Evolutionary conservation across 306 rosid genomes (phyloP).

Genomic region (Trifolium fragiferum): DNA sequence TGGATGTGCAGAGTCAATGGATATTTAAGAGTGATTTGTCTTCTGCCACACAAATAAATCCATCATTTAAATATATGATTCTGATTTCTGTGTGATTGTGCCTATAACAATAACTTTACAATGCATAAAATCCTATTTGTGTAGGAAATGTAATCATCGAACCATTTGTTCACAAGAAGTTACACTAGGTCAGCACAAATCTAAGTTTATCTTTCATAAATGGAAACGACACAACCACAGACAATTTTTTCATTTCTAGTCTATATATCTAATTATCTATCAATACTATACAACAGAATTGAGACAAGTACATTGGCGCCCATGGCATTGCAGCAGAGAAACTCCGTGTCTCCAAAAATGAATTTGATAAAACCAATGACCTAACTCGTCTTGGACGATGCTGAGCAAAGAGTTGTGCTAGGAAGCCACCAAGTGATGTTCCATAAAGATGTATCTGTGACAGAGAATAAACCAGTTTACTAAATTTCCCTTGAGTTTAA

Average conservation of each 20-base stretch:
- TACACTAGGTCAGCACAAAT: conserved; percentile 12
- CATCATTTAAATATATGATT: conserved; percentile 28
- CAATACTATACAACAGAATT: conserved; percentile 40
- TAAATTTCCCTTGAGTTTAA: conserved; percentile 27
- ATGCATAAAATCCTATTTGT: background rate
- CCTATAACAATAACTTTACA: conserved; percentile 32
- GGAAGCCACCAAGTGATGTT: conserved; percentile 96
- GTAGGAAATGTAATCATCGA: conserved; percentile 22
- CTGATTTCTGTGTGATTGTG: conserved; percentile 27
- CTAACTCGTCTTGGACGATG: conserved; percentile 96
- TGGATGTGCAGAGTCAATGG: conserved; percentile 11
- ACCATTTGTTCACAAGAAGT: conserved; percentile 29
- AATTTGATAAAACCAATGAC: conserved; percentile 84
- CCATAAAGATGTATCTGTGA: conserved; percentile 96
- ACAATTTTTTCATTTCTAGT: conserved; percentile 29
- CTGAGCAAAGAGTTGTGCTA: conserved; percentile 98
- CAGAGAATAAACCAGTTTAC: conserved; percentile 40
- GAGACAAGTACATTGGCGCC: conserved; percentile 84
- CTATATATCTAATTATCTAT: conserved; percentile 22
- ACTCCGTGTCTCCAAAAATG: conserved; percentile 83
- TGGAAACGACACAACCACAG: conserved; percentile 20
- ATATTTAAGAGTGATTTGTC: conserved; percentile 25
- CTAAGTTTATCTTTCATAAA: conserved; percentile 21
- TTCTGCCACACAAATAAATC: conserved; percentile 11
- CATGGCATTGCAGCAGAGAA: conserved; percentile 96